Evolutionary conservation across 805 yeast species (phyloP).

Genomic region (Zygosaccharomyces pseudorouxii): DNA sequence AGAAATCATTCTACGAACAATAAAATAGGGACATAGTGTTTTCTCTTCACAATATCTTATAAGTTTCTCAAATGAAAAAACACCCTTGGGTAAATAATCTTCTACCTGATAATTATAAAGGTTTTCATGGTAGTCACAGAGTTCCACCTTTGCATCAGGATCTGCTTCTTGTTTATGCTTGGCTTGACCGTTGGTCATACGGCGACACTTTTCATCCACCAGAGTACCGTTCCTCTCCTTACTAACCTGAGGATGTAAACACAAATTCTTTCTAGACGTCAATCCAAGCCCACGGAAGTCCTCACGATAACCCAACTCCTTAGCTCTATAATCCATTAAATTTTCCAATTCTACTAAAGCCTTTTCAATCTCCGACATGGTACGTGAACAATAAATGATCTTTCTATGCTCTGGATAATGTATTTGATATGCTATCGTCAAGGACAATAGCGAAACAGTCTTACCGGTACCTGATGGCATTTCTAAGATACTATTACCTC

Average conservation of each 20-base stretch:
- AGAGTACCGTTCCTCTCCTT: conserved; percentile 85
- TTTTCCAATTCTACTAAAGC: conserved; percentile 87
- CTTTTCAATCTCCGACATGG: conserved; percentile 98
- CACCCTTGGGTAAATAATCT: conserved; percentile 86
- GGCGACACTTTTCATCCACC: conserved; percentile 94
- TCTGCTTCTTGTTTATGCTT: conserved; percentile 60
- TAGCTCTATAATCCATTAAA: conserved; percentile 80
- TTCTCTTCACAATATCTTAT: conserved; percentile 69
- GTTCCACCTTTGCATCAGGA: conserved; percentile 48
- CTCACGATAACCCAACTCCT: conserved; percentile 80
- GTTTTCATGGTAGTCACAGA: conserved; percentile 91
- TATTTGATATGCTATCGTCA: conserved; percentile 94
- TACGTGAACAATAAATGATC: conserved; percentile 96
- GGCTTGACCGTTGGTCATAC: conserved; percentile 88
- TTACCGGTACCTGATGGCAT: conserved; percentile 99
- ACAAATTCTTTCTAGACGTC: conserved; percentile 89
- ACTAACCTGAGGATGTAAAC: conserved; percentile 82
- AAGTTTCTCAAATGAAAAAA: conserved; percentile 85
- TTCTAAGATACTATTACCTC: conserved; percentile 93
- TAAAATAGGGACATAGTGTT: conserved; percentile 92
- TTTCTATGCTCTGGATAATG: conserved; percentile 86
- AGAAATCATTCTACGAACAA: conserved; percentile 96
- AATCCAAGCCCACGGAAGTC: conserved; percentile 92
- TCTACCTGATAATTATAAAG: conserved; percentile 82
- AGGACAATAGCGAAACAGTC: conserved; percentile 83